Conservation (phyloP, 148 eudicot species). For the Amaranthus palmeri region DNA sequence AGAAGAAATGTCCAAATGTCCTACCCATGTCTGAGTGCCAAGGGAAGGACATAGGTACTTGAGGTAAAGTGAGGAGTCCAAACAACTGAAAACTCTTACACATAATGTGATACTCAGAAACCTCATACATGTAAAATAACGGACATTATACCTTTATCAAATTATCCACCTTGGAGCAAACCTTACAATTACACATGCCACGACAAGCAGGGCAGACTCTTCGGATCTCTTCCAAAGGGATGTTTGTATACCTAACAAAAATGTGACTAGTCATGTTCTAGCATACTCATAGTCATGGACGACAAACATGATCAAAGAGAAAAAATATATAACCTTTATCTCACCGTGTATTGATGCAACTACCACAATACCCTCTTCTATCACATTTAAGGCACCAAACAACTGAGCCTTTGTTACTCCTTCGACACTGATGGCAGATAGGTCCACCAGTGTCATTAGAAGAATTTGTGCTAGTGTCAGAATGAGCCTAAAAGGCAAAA, state of each 20-base stretch:
- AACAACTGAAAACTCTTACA: neutral
- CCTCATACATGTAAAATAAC: slow-evolving; percentile 3
- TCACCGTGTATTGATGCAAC: slow-evolving; percentile 85
- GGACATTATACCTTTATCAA: slow-evolving; percentile 59
- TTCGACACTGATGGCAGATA: slow-evolving; percentile 86
- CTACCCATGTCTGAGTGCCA: no score
- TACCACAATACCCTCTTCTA: slow-evolving; percentile 79
- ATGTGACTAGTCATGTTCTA: slow-evolving; percentile 10
- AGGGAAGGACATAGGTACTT: no score
- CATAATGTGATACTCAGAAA: neutral
- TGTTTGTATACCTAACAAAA: slow-evolving; percentile 61
- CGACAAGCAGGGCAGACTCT: slow-evolving; percentile 94
- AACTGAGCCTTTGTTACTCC: slow-evolving; percentile 41
- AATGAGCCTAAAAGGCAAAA: slow-evolving; percentile 46
- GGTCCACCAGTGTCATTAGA: slow-evolving; percentile 64
- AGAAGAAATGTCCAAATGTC: no score
- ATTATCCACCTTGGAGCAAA: slow-evolving; percentile 77
- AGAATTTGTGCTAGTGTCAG: slow-evolving; percentile 64
- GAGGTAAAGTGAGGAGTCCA: no score
- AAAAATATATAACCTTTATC: slow-evolving; percentile 12
- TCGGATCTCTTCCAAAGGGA: slow-evolving; percentile 62
- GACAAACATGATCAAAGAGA: slow-evolving; percentile 11
- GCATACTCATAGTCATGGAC: neutral
- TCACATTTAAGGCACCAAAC: slow-evolving; percentile 84
- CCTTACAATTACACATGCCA: slow-evolving; percentile 79